Evolutionary conservation across 805 yeast genomes (phyloP).

Genomic region (Wickerhamiella slavikovae): DNA sequence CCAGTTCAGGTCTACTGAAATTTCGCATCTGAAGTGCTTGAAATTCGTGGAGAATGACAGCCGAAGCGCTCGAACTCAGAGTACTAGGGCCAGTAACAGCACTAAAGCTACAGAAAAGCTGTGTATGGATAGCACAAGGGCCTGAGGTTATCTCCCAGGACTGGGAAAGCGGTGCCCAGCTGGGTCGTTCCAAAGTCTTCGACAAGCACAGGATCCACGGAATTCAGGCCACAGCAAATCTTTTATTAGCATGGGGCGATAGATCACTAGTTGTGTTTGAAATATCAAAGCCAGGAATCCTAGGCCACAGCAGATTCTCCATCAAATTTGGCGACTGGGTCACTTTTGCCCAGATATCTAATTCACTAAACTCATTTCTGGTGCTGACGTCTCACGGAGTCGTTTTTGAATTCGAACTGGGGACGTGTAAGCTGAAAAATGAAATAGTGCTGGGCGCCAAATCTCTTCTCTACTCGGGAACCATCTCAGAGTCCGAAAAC

Average conservation of each 20-base stretch:
- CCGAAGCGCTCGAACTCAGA: too few relatives aligned
- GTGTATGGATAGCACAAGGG: conserved; percentile 49
- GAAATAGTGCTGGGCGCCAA: conserved; percentile 38
- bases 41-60: too few relatives aligned
- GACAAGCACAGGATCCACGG: conserved; percentile 67
- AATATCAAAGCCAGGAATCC: conserved; percentile 17
- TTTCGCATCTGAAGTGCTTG: too few relatives aligned
- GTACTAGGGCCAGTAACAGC: conserved; percentile 67
- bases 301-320: conserved; percentile 10
- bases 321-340: conserved; percentile 59
- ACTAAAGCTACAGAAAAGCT: conserved; percentile 24
- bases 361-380: conserved; percentile 21
- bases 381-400: conserved; percentile 67
- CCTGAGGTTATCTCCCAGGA: conserved; percentile 38
- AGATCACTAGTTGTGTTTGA: conserved; percentile 27
- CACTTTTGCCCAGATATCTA: conserved; percentile 32
- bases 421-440: conserved; percentile 13
- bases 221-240: conserved; percentile 24
- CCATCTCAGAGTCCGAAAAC: conserved; percentile 27
- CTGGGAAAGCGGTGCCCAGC: conserved; percentile 20
- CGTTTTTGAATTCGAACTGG: conserved; percentile 23
- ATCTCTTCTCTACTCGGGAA: conserved; percentile 75
- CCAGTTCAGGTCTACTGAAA: too few relatives aligned
- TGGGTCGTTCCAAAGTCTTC: conserved; percentile 30
- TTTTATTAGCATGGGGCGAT: conserved; percentile 42